These are phyloP conservation scores for Debaryomyces hansenii DNA, from an alignment of 805 yeast species.

Conservation along the genomic window DNA sequence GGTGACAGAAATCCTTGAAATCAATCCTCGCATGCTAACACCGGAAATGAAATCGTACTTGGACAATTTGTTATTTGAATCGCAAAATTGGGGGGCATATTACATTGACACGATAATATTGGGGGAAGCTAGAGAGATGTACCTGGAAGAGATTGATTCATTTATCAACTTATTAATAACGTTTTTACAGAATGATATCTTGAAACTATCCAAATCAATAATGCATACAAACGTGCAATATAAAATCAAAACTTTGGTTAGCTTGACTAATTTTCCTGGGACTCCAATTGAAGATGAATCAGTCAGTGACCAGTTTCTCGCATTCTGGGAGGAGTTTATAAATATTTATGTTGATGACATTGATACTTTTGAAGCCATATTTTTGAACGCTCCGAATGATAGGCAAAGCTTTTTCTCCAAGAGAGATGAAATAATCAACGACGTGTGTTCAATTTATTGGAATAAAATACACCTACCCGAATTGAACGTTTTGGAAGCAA, in stretches of 20 bases:
- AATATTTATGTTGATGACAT: slow-evolving; percentile 55
- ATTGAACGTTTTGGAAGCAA: slow-evolving; percentile 25
- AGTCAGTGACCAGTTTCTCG: slow-evolving; percentile 50
- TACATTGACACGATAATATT: slow-evolving; percentile 36
- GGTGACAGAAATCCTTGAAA: slow-evolving; percentile 46
- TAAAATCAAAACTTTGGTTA: slow-evolving; percentile 49
- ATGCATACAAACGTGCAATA: slow-evolving; percentile 32
- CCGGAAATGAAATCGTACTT: slow-evolving; percentile 25
- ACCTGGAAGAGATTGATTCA: slow-evolving; percentile 34
- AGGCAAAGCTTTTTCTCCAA: slow-evolving; percentile 12
- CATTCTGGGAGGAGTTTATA: slow-evolving; percentile 69
- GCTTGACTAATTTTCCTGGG: slow-evolving; percentile 57
- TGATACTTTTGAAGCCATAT: slow-evolving; percentile 25
- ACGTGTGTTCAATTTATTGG: slow-evolving; percentile 67
- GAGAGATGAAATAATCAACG: slow-evolving; percentile 41
- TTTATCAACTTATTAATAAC: slow-evolving; percentile 48
- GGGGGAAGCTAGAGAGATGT: slow-evolving; percentile 27
- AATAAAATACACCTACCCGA: slow-evolving; percentile 55
- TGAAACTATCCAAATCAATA: slow-evolving; percentile 41
- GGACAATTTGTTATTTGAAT: slow-evolving; percentile 37
- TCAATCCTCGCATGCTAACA: slow-evolving; percentile 42
- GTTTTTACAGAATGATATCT: slow-evolving; percentile 47
- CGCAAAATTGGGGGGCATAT: slow-evolving; percentile 42
- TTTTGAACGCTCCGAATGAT: slow-evolving; percentile 14
- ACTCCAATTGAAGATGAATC: slow-evolving; percentile 60